Conservation (phyloP, 139 green algal species). For the Haematococcus lacustris region DNA sequence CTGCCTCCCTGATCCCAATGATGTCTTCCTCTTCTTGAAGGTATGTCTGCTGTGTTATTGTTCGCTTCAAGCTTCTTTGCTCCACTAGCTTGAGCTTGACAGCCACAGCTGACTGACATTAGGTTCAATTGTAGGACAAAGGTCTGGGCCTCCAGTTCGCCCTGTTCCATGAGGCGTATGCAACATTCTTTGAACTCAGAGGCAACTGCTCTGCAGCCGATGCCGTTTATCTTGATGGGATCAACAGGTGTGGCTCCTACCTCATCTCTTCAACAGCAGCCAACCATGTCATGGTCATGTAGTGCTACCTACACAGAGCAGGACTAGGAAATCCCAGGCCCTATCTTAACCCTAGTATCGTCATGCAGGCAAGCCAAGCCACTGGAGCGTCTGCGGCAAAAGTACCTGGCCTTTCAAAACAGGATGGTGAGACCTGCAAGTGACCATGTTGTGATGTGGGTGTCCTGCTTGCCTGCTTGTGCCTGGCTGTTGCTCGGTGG, state of each 20-base stretch:
- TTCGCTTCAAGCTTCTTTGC: not conserved
- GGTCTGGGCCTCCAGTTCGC: constrained; percentile 70
- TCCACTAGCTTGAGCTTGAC: not conserved
- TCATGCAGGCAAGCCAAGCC: constrained; percentile 50
- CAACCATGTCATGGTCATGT: too few species aligned
- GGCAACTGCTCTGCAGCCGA: constrained; percentile 63
- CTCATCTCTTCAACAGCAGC: too few species aligned
- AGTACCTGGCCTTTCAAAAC: constrained; percentile 72
- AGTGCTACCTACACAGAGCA: too few species aligned
- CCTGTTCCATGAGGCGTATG: constrained; percentile 85
- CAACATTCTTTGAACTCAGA: constrained; percentile 70
- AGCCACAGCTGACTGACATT: too few species aligned
- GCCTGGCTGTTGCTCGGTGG: too few species aligned
- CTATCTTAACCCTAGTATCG: too few species aligned
- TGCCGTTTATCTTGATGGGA: constrained; percentile 64
- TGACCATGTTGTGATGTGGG: too few species aligned
- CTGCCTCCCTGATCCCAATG: constrained; percentile 70
- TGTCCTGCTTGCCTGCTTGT: too few species aligned
- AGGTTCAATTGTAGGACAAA: constrained; percentile 39
- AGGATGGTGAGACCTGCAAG: constrained; percentile 83
- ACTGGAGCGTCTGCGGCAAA: constrained; percentile 60
- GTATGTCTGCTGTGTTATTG: constrained; percentile 10
- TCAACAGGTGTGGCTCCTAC: constrained; percentile 41
- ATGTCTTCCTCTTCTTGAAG: constrained; percentile 83
- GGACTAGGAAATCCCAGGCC: too few species aligned